These are phyloP conservation scores for Suillus placidus DNA, from an alignment of 768 basidiomycete genomes.

Conservation along the genomic window DNA sequence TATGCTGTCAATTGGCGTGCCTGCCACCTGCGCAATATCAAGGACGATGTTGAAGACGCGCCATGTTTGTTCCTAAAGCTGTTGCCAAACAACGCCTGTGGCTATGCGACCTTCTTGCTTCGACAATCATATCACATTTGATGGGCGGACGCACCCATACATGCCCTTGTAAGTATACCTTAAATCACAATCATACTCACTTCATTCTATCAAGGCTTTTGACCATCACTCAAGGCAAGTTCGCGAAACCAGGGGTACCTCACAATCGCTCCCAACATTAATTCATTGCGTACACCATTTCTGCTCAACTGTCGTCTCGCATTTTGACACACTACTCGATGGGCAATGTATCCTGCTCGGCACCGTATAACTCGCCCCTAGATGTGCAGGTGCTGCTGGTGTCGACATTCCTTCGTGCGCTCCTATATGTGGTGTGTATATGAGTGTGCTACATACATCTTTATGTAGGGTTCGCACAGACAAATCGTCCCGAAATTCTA, in stretches of 20 bases:
- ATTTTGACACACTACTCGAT: background rate
- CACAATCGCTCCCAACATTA: background rate
- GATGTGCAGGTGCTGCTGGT: background rate
- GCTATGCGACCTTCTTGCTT: background rate
- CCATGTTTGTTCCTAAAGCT: slow-evolving; percentile 23
- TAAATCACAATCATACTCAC: background rate
- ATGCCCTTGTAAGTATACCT: background rate
- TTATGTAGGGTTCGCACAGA: background rate
- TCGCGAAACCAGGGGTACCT: background rate
- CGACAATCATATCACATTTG: background rate
- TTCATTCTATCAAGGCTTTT: background rate
- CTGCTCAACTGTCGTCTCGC: background rate
- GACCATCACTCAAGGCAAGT: background rate
- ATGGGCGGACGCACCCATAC: background rate
- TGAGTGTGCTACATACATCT: background rate
- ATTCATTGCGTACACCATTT: background rate
- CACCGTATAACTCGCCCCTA: background rate
- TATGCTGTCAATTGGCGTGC: background rate
- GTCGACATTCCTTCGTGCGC: too few relatives aligned
- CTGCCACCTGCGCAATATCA: background rate
- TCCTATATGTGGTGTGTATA: too few relatives aligned
- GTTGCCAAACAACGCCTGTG: slow-evolving; percentile 30
- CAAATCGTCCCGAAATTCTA: background rate
- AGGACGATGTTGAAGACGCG: slow-evolving; percentile 5
- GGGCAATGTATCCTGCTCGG: background rate